Conservation (phyloP, 2,329 filamentous ascomycete species). For the Podosphaera leucotricha region DNA sequence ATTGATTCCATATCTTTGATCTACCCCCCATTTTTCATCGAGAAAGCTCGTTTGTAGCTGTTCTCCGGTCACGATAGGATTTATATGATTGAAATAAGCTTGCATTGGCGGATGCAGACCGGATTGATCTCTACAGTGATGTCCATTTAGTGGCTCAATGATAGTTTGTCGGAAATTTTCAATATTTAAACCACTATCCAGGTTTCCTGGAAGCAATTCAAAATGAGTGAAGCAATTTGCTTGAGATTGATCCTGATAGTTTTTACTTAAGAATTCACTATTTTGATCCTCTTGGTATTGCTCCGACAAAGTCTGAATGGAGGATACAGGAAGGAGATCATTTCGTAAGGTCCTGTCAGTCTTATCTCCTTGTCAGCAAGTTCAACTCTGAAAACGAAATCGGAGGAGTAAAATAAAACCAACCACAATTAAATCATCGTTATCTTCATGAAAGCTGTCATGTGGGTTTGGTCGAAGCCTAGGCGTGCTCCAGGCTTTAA, state of each 20-base stretch:
- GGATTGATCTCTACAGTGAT: not conserved
- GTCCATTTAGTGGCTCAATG: not conserved
- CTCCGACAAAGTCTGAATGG: not conserved
- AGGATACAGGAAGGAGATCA: not conserved
- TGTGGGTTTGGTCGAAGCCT: constrained; percentile 4
- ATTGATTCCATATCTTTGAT: not conserved
- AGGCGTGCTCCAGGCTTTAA: constrained; percentile 11
- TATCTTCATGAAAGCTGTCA: constrained; percentile 8
- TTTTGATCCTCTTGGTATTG: constrained; percentile 1
- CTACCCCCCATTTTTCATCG: not conserved
- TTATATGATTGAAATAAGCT: not conserved
- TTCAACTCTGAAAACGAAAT: constrained; percentile 1
- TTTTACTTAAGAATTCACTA: not conserved
- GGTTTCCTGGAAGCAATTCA: no score
- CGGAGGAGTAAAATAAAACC: not conserved
- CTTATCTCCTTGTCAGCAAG: not conserved
- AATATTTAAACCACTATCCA: no score
- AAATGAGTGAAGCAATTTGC: not conserved
- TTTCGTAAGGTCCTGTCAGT: not conserved
- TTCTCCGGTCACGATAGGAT: not conserved
- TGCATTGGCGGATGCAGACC: not conserved
- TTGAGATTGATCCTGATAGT: not conserved
- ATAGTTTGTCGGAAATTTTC: not conserved
- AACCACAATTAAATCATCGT: constrained; percentile 9
- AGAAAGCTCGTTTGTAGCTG: not conserved